Percentiles rank a stretch among this genome's conserved stretches.
These are phyloP conservation scores for Blastobotrys malaysiensis DNA, from an alignment of 1,139 yeast genomes.

Conservation along the genomic window DNA sequence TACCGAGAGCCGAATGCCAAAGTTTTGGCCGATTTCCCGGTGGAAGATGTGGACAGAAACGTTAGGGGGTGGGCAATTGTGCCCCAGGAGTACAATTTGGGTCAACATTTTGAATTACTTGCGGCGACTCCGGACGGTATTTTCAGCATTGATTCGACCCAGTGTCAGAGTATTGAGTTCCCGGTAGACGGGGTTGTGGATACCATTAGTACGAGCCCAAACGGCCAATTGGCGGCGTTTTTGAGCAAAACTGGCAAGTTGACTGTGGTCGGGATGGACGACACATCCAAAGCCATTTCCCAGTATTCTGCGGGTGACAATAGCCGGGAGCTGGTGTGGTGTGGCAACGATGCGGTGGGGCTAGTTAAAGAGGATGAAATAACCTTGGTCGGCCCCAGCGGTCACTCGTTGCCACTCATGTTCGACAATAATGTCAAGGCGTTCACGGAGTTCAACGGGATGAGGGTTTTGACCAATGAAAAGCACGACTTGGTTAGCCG, in stretches of 20 bases:
- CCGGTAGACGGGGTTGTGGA: slow-evolving; percentile 51
- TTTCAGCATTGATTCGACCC: slow-evolving; percentile 5
- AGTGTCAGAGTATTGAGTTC: slow-evolving; percentile 1
- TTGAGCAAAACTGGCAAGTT: slow-evolving; percentile 45
- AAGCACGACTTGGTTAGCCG: slow-evolving; percentile 60
- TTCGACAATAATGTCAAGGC: slow-evolving; percentile 39
- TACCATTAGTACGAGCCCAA: slow-evolving; percentile 51
- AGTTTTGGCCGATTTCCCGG: slow-evolving; percentile 19
- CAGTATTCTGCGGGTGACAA: slow-evolving; percentile 32
- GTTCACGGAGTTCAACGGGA: slow-evolving; percentile 62
- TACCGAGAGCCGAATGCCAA: slow-evolving; percentile 31
- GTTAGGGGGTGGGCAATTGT: slow-evolving; percentile 33
- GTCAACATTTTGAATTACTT: slow-evolving; percentile 32
- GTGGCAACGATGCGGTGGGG: slow-evolving; percentile 78
- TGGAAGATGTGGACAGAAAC: neutral
- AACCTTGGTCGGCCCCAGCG: slow-evolving; percentile 66
- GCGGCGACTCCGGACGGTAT: slow-evolving; percentile 23
- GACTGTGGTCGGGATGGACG: slow-evolving; percentile 45
- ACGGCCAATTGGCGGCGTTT: slow-evolving; percentile 55
- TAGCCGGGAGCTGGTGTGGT: slow-evolving; percentile 53
- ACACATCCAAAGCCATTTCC: slow-evolving; percentile 48
- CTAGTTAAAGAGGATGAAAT: slow-evolving; percentile 57
- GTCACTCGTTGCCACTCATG: slow-evolving; percentile 47
- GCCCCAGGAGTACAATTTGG: slow-evolving; percentile 30
- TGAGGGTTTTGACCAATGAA: slow-evolving; percentile 55